Percentiles rank a stretch among this genome's conserved stretches.
phyloP scores from a whole-genome alignment of 148 eudicot genomes.

The Amaranthus cruentus region DNA sequence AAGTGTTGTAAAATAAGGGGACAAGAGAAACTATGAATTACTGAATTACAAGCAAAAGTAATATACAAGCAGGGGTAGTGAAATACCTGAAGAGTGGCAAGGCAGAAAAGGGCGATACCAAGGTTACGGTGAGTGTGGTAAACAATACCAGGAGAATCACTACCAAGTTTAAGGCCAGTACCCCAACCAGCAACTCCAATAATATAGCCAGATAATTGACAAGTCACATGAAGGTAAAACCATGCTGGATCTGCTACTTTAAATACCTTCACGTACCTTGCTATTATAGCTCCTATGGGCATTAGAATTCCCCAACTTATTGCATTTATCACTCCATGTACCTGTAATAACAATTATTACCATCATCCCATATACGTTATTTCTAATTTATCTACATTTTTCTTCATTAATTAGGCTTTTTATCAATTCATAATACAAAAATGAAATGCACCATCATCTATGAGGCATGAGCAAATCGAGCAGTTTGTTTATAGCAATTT shows the following conservation, averaged over 20 bases:
- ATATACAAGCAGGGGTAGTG: neutral
- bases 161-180: slow-evolving; percentile 50
- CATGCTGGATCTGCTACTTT: slow-evolving; percentile 28
- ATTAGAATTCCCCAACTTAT: slow-evolving; percentile 58
- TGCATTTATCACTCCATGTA: slow-evolving; percentile 51
- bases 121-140: slow-evolving; percentile 38
- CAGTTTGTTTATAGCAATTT: too few species aligned
- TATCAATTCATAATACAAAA: too few species aligned
- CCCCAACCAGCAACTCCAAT: slow-evolving; percentile 56
- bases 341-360: slow-evolving; percentile 23
- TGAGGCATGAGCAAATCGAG: too few species aligned
- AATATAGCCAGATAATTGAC: slow-evolving; percentile 43
- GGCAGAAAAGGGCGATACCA: slow-evolving; percentile 45
- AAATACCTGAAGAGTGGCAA: slow-evolving; percentile 58
- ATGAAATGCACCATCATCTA: too few species aligned
- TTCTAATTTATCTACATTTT: too few species aligned
- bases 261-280: slow-evolving; percentile 45
- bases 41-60: neutral
- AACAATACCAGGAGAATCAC: slow-evolving; percentile 25
- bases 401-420: too few species aligned
- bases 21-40: too few species aligned
- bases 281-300: slow-evolving; percentile 59
- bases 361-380: too few species aligned
- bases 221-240: slow-evolving; percentile 35
- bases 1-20: too few species aligned